Conservation (phyloP, 2,329 filamentous ascomycete genomes). For the Cadophora sp. region DNA sequence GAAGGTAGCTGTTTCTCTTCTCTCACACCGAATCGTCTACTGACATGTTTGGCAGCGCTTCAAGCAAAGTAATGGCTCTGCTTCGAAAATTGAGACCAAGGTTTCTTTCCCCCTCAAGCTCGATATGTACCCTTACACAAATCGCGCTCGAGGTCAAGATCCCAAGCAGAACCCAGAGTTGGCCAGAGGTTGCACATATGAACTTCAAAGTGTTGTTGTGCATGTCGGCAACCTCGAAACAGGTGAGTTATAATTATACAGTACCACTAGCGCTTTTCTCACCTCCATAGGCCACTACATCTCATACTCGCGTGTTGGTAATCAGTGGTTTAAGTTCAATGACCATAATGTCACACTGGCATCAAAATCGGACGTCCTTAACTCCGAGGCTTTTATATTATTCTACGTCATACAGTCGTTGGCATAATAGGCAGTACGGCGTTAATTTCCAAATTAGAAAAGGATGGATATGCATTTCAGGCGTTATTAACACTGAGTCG, state of each 20-base stretch:
- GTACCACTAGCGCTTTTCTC: slow-evolving; percentile 17
- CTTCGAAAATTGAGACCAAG: slow-evolving; percentile 86
- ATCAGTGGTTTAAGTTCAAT: slow-evolving; percentile 95
- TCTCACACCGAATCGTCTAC: background rate
- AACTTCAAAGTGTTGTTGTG: slow-evolving; percentile 87
- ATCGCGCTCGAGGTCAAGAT: slow-evolving; percentile 61
- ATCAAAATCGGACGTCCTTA: slow-evolving; percentile 82
- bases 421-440: slow-evolving; percentile 45
- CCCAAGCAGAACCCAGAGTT: slow-evolving; percentile 59
- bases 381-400: slow-evolving; percentile 85
- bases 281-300: slow-evolving; percentile 75
- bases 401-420: slow-evolving; percentile 80
- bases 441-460: slow-evolving; percentile 11
- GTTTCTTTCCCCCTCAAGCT: slow-evolving; percentile 86
- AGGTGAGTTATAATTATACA: slow-evolving; percentile 48
- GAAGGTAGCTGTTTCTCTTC: slow-evolving; percentile 65
- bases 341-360: slow-evolving; percentile 91
- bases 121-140: slow-evolving; percentile 91
- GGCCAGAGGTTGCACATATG: slow-evolving; percentile 76
- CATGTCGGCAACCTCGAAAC: slow-evolving; percentile 94
- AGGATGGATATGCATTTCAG: slow-evolving; percentile 24
- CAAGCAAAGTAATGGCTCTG: slow-evolving; percentile 76
- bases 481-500: slow-evolving; percentile 15
- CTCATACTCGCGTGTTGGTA: slow-evolving; percentile 83
- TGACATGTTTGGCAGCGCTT: slow-evolving; percentile 58